Evolutionary conservation across 2,329 filamentous ascomycete species (phyloP), one percentile per base, ranked within the genome.

Genomic region (Ilyonectria mors-panacis): DNA sequence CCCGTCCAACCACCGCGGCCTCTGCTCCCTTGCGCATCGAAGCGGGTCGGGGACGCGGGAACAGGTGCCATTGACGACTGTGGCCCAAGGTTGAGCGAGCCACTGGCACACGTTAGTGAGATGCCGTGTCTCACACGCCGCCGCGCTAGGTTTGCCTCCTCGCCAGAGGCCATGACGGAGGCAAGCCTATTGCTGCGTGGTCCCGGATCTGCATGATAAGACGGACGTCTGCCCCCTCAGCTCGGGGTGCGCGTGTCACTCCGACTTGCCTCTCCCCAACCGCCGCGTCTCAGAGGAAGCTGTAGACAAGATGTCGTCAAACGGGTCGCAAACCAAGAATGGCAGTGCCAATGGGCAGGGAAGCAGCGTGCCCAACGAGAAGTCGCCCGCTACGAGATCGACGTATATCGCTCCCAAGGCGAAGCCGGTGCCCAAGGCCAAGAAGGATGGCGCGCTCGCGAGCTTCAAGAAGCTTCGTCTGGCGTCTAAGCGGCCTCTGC

Each of bases 401-500:
- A n/a, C 33, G n/a, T 33, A 35, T 30, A 53, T 23, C 2, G 19
- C 58, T 1, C 19, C 39, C 21, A 56, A 47, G 51, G 44, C 51
- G n/a, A 50, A 45, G 53, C 59, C 59, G 23, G 54, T 59, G 39
- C 57, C 62, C 10, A 62, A 66, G 56, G 19, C 67, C 5, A 68
- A 73, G 59, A 77, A 77, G 53, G 70, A 77, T 47, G 67, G 70
- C n/a, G 51, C 72, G 6, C 9, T 78, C 1, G 73, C 70, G 12
- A 75, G 70, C 35, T 71, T 82, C 50, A 75, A 78, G 68, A 76
- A 79, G 54, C 71, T 83, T 30, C 75, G 79, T 3, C 73, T 81
- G 60, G 86, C 88, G 5, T 88, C 89, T 1, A 84, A 84, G 65
- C 82, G 88, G n/a, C 91, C 92, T 10, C 79, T 92, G 35, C 91